A percentile compares a stretch with the other conserved stretches of the same genome.
phyloP scores from a whole-genome alignment of 148 eudicot species.

The Rhododendron ferrugineum region DNA sequence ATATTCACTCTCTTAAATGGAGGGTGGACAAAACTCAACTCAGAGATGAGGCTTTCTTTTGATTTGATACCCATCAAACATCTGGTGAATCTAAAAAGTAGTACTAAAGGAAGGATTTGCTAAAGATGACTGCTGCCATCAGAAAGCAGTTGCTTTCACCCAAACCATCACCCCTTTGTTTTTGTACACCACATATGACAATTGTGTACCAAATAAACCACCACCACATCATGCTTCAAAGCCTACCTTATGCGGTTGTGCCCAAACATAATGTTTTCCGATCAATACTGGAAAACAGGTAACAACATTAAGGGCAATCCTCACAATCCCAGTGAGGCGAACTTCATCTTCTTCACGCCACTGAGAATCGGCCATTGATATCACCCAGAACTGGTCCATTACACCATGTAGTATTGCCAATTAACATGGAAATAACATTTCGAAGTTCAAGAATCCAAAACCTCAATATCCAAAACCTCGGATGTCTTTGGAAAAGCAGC shows the following conservation, averaged over 20 bases:
- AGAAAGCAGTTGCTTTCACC: not conserved
- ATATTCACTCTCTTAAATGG: too few species aligned
- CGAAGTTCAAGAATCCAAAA: not conserved
- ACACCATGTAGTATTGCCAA: not conserved
- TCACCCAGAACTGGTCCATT: not conserved
- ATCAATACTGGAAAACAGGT: not conserved
- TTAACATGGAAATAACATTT: not conserved
- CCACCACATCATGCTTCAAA: not conserved
- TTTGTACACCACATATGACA: not conserved
- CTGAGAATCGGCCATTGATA: not conserved
- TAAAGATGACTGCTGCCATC: not conserved
- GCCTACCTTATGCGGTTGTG: not conserved
- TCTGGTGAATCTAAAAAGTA: not conserved
- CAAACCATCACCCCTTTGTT: not conserved
- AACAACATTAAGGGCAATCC: not conserved
- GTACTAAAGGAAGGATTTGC: not conserved
- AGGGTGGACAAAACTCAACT: too few species aligned
- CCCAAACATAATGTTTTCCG: not conserved
- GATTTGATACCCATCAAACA: not conserved
- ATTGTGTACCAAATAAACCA: not conserved
- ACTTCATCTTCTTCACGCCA: not conserved
- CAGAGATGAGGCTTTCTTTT: not conserved
- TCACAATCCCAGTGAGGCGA: not conserved
- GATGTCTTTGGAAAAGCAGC: not conserved
- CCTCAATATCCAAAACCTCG: not conserved